A percentile compares a stretch with the other conserved stretches of the same genome.
Evolutionary conservation across 345 rosid species (phyloP).

Genomic region (Capsella bursapastoris): DNA sequence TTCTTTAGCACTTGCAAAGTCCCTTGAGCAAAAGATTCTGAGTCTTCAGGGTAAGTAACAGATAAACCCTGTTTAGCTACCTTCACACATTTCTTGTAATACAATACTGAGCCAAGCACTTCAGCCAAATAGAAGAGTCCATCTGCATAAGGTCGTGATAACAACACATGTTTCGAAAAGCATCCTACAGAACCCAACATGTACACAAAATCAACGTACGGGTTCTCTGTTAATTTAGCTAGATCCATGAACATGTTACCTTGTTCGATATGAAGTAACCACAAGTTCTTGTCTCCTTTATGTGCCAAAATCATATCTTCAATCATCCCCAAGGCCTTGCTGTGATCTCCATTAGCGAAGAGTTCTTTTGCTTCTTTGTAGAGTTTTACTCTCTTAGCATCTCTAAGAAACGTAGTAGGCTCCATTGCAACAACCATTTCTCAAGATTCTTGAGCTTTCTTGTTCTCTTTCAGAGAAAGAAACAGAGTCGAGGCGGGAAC

Average conservation of each 20-base stretch:
- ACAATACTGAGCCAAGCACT: not conserved
- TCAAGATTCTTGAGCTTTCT: slow-evolving; percentile 15
- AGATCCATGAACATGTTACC: slow-evolving; percentile 6
- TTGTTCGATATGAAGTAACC: not conserved
- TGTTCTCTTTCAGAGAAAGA: not conserved
- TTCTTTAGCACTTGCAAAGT: not conserved
- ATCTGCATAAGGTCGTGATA: slow-evolving; percentile 5
- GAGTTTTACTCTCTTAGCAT: not conserved
- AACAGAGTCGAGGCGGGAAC: slow-evolving; percentile 10
- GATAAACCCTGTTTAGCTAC: slow-evolving; percentile 5
- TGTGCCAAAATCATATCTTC: slow-evolving; percentile 2
- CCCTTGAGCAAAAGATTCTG: not conserved
- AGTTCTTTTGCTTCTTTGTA: not conserved
- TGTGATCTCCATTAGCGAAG: not conserved
- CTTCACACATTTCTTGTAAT: slow-evolving; percentile 14
- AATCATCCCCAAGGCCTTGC: not conserved
- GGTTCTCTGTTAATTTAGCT: not conserved
- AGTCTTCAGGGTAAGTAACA: not conserved
- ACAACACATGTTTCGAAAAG: not conserved
- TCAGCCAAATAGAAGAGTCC: not conserved
- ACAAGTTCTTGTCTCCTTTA: not conserved
- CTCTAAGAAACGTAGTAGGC: not conserved
- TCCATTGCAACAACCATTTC: slow-evolving; percentile 17
- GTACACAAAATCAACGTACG: not conserved
- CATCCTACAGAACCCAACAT: slow-evolving; percentile 22